Evolutionary conservation across 2,329 filamentous ascomycete genomes (phyloP).

Genomic region (Cladophialophora chaetospira): DNA sequence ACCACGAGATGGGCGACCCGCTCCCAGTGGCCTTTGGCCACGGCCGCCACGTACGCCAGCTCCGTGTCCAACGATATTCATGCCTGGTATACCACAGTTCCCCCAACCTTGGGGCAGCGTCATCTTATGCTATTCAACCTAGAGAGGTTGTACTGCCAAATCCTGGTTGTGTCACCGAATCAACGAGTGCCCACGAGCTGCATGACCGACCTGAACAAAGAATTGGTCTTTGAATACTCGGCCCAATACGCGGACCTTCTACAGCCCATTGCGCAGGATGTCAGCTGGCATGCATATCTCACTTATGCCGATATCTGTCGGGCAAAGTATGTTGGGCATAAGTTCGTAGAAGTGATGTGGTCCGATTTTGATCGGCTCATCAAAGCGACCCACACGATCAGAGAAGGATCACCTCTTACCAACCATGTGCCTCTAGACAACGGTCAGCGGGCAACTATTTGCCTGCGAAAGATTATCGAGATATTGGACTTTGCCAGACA

Average conservation of each 20-base stretch:
- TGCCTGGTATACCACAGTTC: constrained; percentile 77
- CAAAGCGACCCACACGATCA: constrained; percentile 22
- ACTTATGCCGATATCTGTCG: constrained; percentile 87
- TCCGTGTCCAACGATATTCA: constrained; percentile 60
- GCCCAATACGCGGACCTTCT: constrained; percentile 79
- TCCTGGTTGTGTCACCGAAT: constrained; percentile 84
- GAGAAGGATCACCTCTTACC: constrained; percentile 12
- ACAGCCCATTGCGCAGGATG: constrained; percentile 64
- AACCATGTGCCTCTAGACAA: constrained; percentile 27
- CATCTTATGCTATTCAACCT: constrained; percentile 80
- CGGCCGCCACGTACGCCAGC: constrained; percentile 58
- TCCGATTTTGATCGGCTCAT: constrained; percentile 54
- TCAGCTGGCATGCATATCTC: constrained; percentile 66
- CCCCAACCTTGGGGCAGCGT: constrained; percentile 62
- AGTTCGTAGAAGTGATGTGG: constrained; percentile 59
- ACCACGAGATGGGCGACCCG: constrained; percentile 61
- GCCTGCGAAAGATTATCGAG: constrained; percentile 29
- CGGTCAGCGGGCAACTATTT: constrained; percentile 27
- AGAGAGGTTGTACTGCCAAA: constrained; percentile 86
- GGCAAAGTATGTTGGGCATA: constrained; percentile 68
- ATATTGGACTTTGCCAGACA: constrained; percentile 31
- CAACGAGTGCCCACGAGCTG: constrained; percentile 63
- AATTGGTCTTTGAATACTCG: constrained; percentile 82
- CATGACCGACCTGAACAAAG: constrained; percentile 74
- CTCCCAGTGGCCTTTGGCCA: constrained; percentile 71